phyloP scores from a whole-genome alignment of 306 rosid species.

The Citrullus colocynthis region DNA sequence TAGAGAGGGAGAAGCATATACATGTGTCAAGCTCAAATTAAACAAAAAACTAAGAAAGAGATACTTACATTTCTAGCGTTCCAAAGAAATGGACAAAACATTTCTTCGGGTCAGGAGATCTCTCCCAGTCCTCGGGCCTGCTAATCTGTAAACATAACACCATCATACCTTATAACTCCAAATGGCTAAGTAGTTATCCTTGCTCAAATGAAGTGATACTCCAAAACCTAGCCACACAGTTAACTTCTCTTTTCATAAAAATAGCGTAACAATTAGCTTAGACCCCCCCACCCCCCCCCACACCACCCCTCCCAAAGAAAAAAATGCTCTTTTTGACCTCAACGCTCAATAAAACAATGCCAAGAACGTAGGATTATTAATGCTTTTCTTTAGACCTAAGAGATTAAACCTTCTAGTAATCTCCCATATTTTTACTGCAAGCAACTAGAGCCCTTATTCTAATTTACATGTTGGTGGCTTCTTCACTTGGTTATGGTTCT shows the following conservation, averaged over 20 bases:
- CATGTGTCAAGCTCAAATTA: neutral
- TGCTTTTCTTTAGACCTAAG: neutral
- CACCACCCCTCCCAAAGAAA: too few relatives aligned
- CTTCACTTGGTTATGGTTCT: neutral
- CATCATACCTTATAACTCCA: conserved; percentile 13
- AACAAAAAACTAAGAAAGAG: conserved; percentile 8
- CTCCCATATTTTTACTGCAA: neutral
- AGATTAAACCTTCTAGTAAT: neutral
- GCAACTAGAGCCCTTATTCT: neutral
- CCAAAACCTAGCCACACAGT: neutral
- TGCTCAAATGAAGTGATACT: neutral
- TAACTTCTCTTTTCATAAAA: neutral
- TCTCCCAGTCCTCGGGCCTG: conserved; percentile 88
- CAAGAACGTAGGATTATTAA: neutral
- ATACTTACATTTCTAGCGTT: conserved; percentile 82
- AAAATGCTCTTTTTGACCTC: neutral
- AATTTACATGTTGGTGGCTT: neutral
- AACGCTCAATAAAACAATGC: neutral
- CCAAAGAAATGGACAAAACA: conserved; percentile 89
- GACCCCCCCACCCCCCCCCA: neutral
- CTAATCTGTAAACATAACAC: conserved; percentile 58
- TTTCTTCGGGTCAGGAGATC: conserved; percentile 78
- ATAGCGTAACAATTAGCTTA: neutral
- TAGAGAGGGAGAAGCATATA: neutral
- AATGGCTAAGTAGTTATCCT: neutral